These are phyloP conservation scores for Lipomyces kockii DNA, from an alignment of 805 yeast species.

Conservation along the genomic window DNA sequence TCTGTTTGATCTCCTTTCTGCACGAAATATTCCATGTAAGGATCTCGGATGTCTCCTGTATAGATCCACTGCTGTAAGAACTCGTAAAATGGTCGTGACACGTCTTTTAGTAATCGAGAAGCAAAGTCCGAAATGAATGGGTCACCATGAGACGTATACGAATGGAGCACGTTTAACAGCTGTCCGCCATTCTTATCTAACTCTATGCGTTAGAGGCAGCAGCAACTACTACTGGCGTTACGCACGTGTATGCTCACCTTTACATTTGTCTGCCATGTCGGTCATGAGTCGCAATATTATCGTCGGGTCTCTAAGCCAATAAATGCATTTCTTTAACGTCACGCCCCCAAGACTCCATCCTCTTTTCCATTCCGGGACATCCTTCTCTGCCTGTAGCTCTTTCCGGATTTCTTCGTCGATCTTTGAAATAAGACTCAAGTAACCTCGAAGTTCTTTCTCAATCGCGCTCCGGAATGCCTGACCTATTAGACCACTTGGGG, in stretches of 20 bases:
- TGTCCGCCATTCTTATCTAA: conserved; percentile 51
- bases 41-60: conserved; percentile 63
- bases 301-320: conserved; percentile 56
- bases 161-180: conserved; percentile 58
- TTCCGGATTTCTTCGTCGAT: conserved; percentile 49
- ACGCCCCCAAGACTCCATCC: conserved; percentile 38
- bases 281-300: conserved; percentile 62
- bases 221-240: not conserved
- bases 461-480: conserved; percentile 63
- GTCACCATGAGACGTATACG: conserved; percentile 69
- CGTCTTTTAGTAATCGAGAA: conserved; percentile 50
- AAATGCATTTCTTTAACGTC: conserved; percentile 47
- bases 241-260: conserved; percentile 13
- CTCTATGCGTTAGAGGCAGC: not conserved
- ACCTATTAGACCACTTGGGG: conserved; percentile 57
- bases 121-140: conserved; percentile 53
- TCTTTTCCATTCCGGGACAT: conserved; percentile 31
- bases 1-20: conserved; percentile 34
- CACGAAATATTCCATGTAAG: conserved; percentile 67
- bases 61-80: conserved; percentile 69
- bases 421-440: conserved; percentile 52
- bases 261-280: conserved; percentile 49
- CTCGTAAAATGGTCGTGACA: conserved; percentile 63
- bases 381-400: conserved; percentile 44
- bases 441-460: conserved; percentile 50